Conservation (phyloP, 352 stramenopile genomes). For the Thalassiosira hispida region DNA sequence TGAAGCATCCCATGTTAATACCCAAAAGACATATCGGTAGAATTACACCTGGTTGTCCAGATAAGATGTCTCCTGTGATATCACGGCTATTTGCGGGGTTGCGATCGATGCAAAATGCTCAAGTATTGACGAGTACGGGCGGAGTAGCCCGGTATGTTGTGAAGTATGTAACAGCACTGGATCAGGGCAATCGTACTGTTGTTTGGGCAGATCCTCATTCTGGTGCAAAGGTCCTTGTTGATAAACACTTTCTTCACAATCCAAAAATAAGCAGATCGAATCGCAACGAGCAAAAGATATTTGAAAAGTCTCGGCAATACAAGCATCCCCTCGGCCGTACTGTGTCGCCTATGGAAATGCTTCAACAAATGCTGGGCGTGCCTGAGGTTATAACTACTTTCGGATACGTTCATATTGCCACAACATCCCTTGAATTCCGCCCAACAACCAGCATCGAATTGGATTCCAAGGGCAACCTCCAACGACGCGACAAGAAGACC, state of each 20-base stretch:
- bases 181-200: constrained; percentile 8
- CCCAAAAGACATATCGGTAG: constrained; percentile 36
- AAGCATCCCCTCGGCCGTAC: background rate
- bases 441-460: background rate
- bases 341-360: constrained; percentile 6
- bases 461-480: background rate
- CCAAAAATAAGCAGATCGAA: constrained; percentile 19
- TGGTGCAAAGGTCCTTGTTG: constrained; percentile 3
- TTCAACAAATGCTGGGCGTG: constrained; percentile 17
- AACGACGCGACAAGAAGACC: no score
- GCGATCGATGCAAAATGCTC: constrained; percentile 32
- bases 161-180: constrained; percentile 14
- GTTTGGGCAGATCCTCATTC: constrained; percentile 12
- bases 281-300: constrained; percentile 11
- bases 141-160: constrained; percentile 25
- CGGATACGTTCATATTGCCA: background rate
- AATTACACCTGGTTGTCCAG: constrained; percentile 7
- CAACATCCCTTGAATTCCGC: constrained; percentile 10
- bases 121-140: constrained; percentile 19
- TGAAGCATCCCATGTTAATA: constrained; percentile 8
- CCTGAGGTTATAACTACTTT: constrained; percentile 22
- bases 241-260: constrained; percentile 23
- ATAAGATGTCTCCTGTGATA: constrained; percentile 37
- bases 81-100: constrained; percentile 28
- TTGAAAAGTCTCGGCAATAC: constrained; percentile 4